Evolutionary conservation across 2,329 filamentous ascomycete species (phyloP).

Genomic region (Monosporascus ibericus): DNA sequence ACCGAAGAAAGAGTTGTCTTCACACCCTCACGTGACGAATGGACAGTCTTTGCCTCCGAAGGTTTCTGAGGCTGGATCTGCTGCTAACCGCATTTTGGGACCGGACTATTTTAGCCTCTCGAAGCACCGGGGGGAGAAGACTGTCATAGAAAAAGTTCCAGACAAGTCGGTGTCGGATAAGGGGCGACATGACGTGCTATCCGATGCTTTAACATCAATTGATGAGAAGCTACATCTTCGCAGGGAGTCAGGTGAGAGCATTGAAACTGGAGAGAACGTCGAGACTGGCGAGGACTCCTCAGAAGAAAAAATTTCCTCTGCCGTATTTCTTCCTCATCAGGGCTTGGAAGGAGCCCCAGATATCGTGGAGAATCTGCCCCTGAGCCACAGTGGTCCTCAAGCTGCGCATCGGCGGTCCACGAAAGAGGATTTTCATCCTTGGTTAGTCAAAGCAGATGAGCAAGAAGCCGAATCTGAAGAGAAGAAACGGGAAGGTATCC

Average conservation of each 20-base stretch:
- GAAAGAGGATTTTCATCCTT: constrained; percentile 38
- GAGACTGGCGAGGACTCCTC: constrained; percentile 59
- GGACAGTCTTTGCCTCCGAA: constrained; percentile 14
- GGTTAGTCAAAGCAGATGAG: constrained; percentile 55
- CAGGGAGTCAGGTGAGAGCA: constrained; percentile 33
- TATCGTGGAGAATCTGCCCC: constrained; percentile 18
- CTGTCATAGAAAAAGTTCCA: constrained; percentile 6
- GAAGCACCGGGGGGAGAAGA: constrained; percentile 9
- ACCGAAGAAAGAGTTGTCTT: constrained; percentile 16
- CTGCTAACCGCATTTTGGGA: constrained; percentile 7
- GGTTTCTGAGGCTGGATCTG: constrained; percentile 7
- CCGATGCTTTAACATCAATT: constrained; percentile 6
- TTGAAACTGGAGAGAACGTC: constrained; percentile 31
- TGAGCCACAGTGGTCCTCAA: constrained; percentile 22
- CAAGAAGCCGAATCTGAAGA: constrained; percentile 30
- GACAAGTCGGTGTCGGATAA: constrained; percentile 3
- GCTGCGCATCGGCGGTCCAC: constrained; percentile 22
- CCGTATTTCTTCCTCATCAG: constrained; percentile 75
- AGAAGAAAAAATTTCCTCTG: constrained; percentile 82
- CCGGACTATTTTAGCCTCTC: constrained; percentile 21
- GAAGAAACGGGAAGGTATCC: constrained; percentile 25
- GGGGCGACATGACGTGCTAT: constrained; percentile 3
- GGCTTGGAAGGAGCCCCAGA: constrained; percentile 37
- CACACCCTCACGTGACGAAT: constrained; percentile 9
- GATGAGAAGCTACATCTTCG: constrained; percentile 15